phyloP scores from a whole-genome alignment of 352 stramenopile genomes.

The Hyaloperonospora arabidopsidis region DNA sequence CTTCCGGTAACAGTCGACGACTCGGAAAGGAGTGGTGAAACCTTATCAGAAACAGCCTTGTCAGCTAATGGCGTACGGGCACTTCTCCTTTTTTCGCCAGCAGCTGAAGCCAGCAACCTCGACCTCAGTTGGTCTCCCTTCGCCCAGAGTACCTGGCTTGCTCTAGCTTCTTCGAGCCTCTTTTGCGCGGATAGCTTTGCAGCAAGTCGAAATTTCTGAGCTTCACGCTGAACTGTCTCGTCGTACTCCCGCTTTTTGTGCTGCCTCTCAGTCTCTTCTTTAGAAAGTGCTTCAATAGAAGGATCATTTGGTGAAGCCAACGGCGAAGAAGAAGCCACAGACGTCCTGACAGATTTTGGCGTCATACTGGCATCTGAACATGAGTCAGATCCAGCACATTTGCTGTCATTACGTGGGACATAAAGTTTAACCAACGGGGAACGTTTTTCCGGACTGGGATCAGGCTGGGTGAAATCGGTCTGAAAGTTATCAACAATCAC shows the following conservation, averaged over 20 bases:
- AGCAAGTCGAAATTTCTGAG: conserved; percentile 50
- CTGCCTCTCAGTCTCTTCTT: conserved; percentile 31
- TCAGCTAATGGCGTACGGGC: conserved; percentile 11
- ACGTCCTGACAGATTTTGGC: conserved; percentile 6
- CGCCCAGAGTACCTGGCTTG: conserved; percentile 52
- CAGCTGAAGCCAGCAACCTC: conserved; percentile 24
- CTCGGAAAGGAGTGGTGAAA: conserved; percentile 12
- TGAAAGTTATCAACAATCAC: conserved; percentile 24
- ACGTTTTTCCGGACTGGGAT: conserved; percentile 19
- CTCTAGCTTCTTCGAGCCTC: conserved; percentile 65
- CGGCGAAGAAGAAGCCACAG: background rate
- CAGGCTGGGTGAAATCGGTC: conserved; percentile 18
- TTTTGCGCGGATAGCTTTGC: conserved; percentile 68
- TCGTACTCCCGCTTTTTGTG: conserved; percentile 45
- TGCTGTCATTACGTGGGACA: conserved; percentile 3
- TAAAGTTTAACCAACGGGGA: conserved; percentile 1
- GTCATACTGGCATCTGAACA: conserved; percentile 6
- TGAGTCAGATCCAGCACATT: conserved; percentile 5
- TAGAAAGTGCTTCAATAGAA: background rate
- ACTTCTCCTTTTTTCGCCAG: conserved; percentile 10
- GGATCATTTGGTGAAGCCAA: conserved; percentile 1
- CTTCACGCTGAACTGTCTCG: conserved; percentile 57
- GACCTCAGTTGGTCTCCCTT: conserved; percentile 48
- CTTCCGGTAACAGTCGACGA: conserved; percentile 8
- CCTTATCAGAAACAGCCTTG: conserved; percentile 7